Evolutionary conservation across 352 stramenopile genomes (phyloP).

Genomic region (Phytophthora parvispora): DNA sequence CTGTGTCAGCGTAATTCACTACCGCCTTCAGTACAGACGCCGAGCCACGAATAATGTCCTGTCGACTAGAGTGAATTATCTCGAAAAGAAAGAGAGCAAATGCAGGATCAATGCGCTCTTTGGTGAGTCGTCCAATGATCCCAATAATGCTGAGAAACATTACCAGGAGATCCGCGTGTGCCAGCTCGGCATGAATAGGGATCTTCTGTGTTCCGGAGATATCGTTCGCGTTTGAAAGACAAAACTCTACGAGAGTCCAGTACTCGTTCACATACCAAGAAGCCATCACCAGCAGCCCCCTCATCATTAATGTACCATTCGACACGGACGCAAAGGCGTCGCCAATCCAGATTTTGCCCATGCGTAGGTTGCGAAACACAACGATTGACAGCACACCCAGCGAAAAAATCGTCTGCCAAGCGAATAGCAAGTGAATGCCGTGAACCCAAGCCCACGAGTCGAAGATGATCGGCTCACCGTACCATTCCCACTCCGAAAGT

Average conservation of each 20-base stretch:
- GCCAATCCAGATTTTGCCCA: slow-evolving; percentile 52
- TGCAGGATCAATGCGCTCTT: slow-evolving; percentile 43
- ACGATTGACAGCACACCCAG: slow-evolving; percentile 40
- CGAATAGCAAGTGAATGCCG: slow-evolving; percentile 46
- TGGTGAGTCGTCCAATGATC: slow-evolving; percentile 29
- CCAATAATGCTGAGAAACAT: slow-evolving; percentile 42
- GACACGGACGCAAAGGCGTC: slow-evolving; percentile 51
- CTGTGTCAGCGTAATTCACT: slow-evolving; percentile 3
- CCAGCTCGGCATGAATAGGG: slow-evolving; percentile 31
- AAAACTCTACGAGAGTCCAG: slow-evolving; percentile 43
- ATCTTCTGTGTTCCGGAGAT: slow-evolving; percentile 17
- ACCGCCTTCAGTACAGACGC: slow-evolving; percentile 2
- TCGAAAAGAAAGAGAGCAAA: slow-evolving; percentile 41
- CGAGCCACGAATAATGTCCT: neutral
- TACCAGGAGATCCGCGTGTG: slow-evolving; percentile 42
- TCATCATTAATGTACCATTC: slow-evolving; percentile 32
- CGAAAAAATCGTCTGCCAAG: slow-evolving; percentile 32
- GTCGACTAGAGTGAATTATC: slow-evolving; percentile 24
- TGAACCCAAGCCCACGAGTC: slow-evolving; percentile 63
- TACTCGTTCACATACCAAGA: slow-evolving; percentile 47
- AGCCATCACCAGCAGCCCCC: slow-evolving; percentile 36
- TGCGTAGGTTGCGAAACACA: slow-evolving; percentile 40
- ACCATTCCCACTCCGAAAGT: slow-evolving; percentile 38
- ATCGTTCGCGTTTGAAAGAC: slow-evolving; percentile 12
- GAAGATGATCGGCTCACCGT: slow-evolving; percentile 36